These are phyloP conservation scores for Boletus rufocinnamomeus DNA, from an alignment of 768 basidiomycete species.

Conservation along the genomic window DNA sequence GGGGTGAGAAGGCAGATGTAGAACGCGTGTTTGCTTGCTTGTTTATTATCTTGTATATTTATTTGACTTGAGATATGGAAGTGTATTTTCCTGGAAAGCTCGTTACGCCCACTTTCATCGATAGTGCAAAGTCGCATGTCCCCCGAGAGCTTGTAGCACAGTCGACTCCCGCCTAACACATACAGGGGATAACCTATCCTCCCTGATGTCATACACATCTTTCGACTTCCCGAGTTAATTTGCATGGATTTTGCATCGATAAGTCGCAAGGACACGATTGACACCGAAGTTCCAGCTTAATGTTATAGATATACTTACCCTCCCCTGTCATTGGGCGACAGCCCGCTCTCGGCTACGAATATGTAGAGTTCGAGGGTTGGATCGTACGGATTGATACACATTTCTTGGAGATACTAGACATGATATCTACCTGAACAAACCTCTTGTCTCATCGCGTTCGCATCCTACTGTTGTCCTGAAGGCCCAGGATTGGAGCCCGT, in stretches of 20 bases:
- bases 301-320: too few species aligned
- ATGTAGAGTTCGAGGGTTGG: neutral
- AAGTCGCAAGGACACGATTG: too few species aligned
- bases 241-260: too few species aligned
- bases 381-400: neutral
- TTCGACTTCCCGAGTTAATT: too few species aligned
- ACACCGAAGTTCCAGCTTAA: too few species aligned
- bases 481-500: constrained; percentile 40
- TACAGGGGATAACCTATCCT: too few species aligned
- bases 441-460: constrained; percentile 35
- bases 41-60: neutral
- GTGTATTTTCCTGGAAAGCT: neutral
- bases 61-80: neutral
- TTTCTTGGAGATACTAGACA: constrained; percentile 1
- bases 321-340: neutral
- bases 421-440: neutral
- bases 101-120: too few species aligned
- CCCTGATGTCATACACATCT: too few species aligned
- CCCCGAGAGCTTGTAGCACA: too few species aligned
- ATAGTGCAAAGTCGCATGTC: too few species aligned
- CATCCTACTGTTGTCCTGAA: constrained; percentile 20
- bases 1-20: neutral
- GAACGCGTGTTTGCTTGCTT: neutral
- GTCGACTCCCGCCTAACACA: too few species aligned
- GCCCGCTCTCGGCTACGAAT: too few species aligned